phyloP scores from a whole-genome alignment of 192 early-diverging fungal genomes.

The Podila horticola region DNA sequence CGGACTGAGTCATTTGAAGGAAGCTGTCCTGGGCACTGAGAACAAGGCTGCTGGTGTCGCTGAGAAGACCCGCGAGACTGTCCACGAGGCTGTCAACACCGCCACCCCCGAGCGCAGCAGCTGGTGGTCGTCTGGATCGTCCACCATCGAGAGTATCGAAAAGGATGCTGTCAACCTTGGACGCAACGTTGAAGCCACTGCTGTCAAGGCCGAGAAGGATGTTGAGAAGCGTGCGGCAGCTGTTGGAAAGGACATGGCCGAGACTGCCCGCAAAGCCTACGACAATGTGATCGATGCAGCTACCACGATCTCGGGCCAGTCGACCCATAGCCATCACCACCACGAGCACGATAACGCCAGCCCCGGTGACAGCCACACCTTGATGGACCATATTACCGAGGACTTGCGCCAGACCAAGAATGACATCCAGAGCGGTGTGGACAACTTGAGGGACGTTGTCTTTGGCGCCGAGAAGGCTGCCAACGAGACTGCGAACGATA shows the following conservation, averaged over 20 bases:
- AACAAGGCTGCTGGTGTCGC: conserved; percentile 4
- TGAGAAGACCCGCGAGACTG: background rate
- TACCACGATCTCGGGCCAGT: conserved; percentile 11
- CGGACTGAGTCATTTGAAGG: conserved; percentile 18
- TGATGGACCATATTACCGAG: conserved; percentile 3
- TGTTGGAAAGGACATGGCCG: conserved; percentile 8
- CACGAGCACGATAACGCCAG: background rate
- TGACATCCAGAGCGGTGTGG: background rate
- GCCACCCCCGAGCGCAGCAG: conserved; percentile 5
- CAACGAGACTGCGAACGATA: background rate
- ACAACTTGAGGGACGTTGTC: background rate
- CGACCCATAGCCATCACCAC: background rate
- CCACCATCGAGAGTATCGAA: background rate
- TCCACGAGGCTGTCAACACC: background rate
- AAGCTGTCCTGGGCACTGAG: conserved; percentile 12
- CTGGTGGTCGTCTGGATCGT: conserved; percentile 13
- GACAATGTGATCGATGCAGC: conserved; percentile 47
- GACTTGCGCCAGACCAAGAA: conserved; percentile 8
- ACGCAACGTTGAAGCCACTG: conserved; percentile 11
- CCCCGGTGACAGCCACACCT: background rate
- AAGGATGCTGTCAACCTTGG: conserved; percentile 8
- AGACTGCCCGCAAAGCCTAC: conserved; percentile 38
- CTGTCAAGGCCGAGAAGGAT: conserved; percentile 28
- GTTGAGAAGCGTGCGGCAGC: conserved; percentile 16
- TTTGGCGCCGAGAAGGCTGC: conserved; percentile 10